Evolutionary conservation across 2,329 filamentous ascomycete genomes (phyloP), one percentile per base, ranked within the genome.

Genomic region (Anisogramma anomala): DNA sequence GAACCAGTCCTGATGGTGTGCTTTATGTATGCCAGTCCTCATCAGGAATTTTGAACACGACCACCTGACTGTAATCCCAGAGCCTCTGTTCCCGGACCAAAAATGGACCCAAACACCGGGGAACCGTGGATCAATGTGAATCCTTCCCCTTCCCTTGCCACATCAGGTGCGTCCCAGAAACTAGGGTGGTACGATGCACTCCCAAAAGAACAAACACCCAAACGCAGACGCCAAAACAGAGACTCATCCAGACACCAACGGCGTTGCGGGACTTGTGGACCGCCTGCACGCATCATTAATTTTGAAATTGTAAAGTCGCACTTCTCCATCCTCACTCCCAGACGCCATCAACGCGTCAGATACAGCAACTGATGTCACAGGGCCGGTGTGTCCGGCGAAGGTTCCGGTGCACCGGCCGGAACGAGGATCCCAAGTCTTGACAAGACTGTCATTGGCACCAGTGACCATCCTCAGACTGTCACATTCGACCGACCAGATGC

Each of bases 401-500:
- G 88, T 96, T 36, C 87, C 72, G 59, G 96, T 88, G 60, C 88
- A 94, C 55, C 84, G 86, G 20, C 91, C 91, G 1, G 84, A 88
- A 43, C 87, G 70, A 13, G 89, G 84, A 62, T 96, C 89, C 91
- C 91, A 98, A 23, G 74, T 78, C 66, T 96, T 96, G 53, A 94
- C 84, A 77, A 89, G 93, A 31, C 85, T 80, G 61, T 98, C 91
- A 59, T 96, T 87, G 9, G 85, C 84, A 1, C 88, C 89, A 14
- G 82, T 86, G 11, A 96, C 86, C 13, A 94, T 77, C 9, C 91
- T 78, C 15, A 96, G 66, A 1, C 83, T 88, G 61, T 96, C 89
- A 3, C 84, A 89, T 0, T 84, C 85, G 3, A 98, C 70, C 5
- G 84, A 83, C 91, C 91, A 98, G 15, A 98, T 82, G 23, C 91